These are phyloP conservation scores for Aureoboletus auriporus DNA, from an alignment of 768 basidiomycete genomes.

Conservation along the genomic window DNA sequence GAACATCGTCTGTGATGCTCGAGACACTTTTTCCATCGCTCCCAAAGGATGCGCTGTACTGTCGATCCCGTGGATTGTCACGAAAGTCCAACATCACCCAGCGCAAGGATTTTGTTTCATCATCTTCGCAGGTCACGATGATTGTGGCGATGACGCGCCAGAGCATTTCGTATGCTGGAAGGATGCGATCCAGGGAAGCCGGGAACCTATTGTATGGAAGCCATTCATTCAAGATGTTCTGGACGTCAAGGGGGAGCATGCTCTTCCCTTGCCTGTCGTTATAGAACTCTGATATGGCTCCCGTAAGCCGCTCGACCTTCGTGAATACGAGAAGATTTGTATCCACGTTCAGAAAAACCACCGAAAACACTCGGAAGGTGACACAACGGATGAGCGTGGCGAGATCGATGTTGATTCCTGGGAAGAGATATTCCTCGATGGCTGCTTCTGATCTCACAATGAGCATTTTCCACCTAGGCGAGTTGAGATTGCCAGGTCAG, in stretches of 20 bases:
- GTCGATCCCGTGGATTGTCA: constrained; percentile 26
- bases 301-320: constrained; percentile 36
- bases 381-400: constrained; percentile 41
- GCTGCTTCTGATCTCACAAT: constrained; percentile 8
- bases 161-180: constrained; percentile 59
- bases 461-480: constrained; percentile 15
- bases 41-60: constrained; percentile 14
- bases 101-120: constrained; percentile 14
- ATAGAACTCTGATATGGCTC: constrained; percentile 41
- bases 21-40: constrained; percentile 14
- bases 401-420: constrained; percentile 24
- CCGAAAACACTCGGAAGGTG: constrained; percentile 40
- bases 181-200: constrained; percentile 44
- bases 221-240: constrained; percentile 36
- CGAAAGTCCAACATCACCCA: constrained; percentile 36
- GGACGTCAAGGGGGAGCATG: constrained; percentile 32
- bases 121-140: constrained; percentile 29
- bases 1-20: constrained; percentile 16
- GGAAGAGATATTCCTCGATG: constrained; percentile 10
- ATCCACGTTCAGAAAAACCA: constrained; percentile 38
- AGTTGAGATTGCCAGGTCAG: constrained; percentile 2
- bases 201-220: constrained; percentile 28
- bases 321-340: constrained; percentile 15
- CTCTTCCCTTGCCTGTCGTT: constrained; percentile 25
- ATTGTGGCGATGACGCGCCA: constrained; percentile 58